These are phyloP conservation scores for Acacia crassicarpa DNA, from an alignment of 306 rosid genomes.

Conservation along the genomic window DNA sequence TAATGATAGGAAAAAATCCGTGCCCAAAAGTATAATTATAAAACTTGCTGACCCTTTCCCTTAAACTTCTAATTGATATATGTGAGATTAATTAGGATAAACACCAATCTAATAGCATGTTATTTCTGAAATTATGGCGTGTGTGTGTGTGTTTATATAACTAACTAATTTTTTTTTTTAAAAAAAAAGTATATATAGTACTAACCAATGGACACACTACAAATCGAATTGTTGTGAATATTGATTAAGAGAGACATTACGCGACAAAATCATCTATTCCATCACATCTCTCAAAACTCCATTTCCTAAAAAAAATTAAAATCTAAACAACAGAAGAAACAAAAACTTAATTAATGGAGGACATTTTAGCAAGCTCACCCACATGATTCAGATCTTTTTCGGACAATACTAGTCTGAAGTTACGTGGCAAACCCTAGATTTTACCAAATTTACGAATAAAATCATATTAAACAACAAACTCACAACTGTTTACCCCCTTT, in stretches of 20 bases:
- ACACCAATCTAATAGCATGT: background rate
- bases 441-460: constrained; percentile 6
- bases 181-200: background rate
- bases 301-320: constrained; percentile 19
- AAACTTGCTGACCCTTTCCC: too few relatives aligned
- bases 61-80: too few relatives aligned
- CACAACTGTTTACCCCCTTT: background rate
- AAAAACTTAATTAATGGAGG: constrained; percentile 19
- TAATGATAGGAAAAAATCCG: too few relatives aligned
- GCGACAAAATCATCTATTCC: background rate
- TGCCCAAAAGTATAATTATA: too few relatives aligned
- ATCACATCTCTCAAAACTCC: constrained; percentile 28
- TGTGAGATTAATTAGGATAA: background rate
- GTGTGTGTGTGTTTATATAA: background rate
- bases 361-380: constrained; percentile 22
- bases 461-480: background rate
- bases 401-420: background rate
- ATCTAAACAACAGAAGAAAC: constrained; percentile 28
- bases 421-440: constrained; percentile 35
- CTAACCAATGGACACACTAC: background rate
- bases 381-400: constrained; percentile 3
- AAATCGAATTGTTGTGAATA: background rate
- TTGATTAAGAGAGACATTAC: background rate
- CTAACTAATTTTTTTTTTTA: background rate
- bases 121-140: background rate